Percentiles rank a stretch among this genome's conserved stretches.
Conservation (phyloP, 164 flowering plant genomes). For the Santalum album region DNA sequence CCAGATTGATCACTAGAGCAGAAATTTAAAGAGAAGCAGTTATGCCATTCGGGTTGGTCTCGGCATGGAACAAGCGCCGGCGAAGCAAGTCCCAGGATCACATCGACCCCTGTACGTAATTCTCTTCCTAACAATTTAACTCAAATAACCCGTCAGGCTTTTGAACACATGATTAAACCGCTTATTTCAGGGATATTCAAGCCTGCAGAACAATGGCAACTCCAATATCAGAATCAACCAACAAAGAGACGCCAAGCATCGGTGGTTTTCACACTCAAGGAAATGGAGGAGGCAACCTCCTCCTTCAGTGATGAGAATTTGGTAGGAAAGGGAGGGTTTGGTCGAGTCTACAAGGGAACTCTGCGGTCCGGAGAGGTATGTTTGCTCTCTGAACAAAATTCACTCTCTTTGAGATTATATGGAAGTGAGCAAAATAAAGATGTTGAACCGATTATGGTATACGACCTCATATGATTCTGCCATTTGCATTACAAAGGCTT, state of each 20-base stretch:
- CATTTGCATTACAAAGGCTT: slow-evolving; percentile 35
- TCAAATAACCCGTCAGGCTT: too few relatives aligned
- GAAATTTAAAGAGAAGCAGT: neutral
- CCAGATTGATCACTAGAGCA: slow-evolving; percentile 7
- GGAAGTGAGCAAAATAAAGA: too few relatives aligned
- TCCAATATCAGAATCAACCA: slow-evolving; percentile 43
- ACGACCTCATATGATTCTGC: too few relatives aligned
- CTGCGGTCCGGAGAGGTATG: slow-evolving; percentile 88
- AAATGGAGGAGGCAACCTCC: slow-evolving; percentile 90
- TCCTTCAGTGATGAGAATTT: slow-evolving; percentile 73
- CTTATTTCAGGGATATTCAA: slow-evolving; percentile 63
- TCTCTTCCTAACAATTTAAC: neutral
- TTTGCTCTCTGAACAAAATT: neutral
- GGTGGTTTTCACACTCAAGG: slow-evolving; percentile 73
- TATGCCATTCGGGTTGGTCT: slow-evolving; percentile 83
- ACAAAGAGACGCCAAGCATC: slow-evolving; percentile 58
- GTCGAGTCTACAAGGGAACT: slow-evolving; percentile 74
- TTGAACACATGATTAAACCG: too few relatives aligned
- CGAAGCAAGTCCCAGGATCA: slow-evolving; percentile 78
- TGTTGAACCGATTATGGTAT: too few relatives aligned
- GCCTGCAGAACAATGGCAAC: slow-evolving; percentile 66
- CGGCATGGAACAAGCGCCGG: slow-evolving; percentile 92
- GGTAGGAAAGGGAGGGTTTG: slow-evolving; percentile 94
- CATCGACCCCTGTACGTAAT: slow-evolving; percentile 63
- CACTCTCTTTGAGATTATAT: too few relatives aligned